Base-by-base conservation (phyloP, 2,329 filamentous ascomycete species). In the Thielaviopsis euricoi region DNA sequence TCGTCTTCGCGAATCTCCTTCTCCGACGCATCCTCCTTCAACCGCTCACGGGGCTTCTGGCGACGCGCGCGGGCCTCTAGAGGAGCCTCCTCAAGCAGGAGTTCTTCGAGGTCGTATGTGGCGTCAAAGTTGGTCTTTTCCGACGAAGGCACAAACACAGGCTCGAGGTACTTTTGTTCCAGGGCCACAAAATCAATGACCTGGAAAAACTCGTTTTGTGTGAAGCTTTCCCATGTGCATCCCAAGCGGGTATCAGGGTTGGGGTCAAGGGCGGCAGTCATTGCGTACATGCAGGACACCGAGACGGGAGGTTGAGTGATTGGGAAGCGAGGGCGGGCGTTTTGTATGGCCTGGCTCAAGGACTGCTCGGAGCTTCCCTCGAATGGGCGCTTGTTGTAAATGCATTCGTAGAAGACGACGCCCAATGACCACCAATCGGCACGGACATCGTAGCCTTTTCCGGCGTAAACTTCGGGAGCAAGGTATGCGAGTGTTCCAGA, bases 121-220 rank as follows among this genome's bases (percentile, higher is more conserved):
- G 93, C 93, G 70, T 98, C 93, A 64, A 98, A 98, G 69, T 98
- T 98, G 3, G 93, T 97, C 78, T 98, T 98, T 53, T 97, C 93
- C 58, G 89, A 90, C 0, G 91, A 95, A 0, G 93, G 93, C 21
- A 86, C 80, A 68, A 98, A 98, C 3, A 97, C 82, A 0, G 93
- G 93, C 64, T 90, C 85, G 51, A 97, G 83, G 66, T 89, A 83
- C 68, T 96, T 97, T 62, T 82, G 77, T 68, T 95, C 88, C 40
- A 98, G 72, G 0, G 84, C 83, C 15, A 81, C 82, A 64, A 98
- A 98, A 67, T 97, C 86, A 63, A 97, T 81, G 2, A 79, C 73
- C 48, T 83, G 79, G 74, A 98, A 98, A 74, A 97, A 97, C 6
- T 89, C 85, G 66, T 96, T 86, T 62, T 87, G 78, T 4, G 81